A percentile compares a stretch with the other conserved stretches of the same genome.
Conservation (phyloP, 2,329 filamentous ascomycete species). For the Trichothecium roseum region DNA sequence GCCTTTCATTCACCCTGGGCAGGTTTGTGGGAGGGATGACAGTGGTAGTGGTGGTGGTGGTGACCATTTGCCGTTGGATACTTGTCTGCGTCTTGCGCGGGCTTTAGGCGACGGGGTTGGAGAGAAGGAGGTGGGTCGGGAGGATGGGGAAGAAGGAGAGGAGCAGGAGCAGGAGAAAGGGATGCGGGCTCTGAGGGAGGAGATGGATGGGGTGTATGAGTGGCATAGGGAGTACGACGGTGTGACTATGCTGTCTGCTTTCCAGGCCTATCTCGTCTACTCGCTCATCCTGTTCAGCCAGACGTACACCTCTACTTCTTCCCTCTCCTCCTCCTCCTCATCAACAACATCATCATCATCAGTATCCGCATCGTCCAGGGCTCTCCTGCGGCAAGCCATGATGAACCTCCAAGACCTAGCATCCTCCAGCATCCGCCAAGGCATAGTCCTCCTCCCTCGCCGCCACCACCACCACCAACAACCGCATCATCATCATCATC, state of each 20-base stretch:
- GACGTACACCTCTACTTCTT: too few species aligned
- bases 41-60: too few species aligned
- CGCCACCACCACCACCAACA: too few species aligned
- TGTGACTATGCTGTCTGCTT: constrained; percentile 17
- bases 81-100: constrained; percentile 29
- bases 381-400: constrained; percentile 29
- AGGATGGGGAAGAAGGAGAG: too few species aligned
- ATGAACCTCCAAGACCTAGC: constrained; percentile 41
- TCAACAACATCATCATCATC: too few species aligned
- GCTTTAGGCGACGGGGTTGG: constrained; percentile 25
- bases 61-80: too few species aligned
- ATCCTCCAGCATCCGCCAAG: constrained; percentile 23
- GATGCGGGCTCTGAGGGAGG: constrained; percentile 22
- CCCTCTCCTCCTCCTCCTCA: too few species aligned
- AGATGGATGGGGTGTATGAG: constrained; percentile 30
- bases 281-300: constrained; percentile 31
- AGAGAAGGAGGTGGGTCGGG: too few species aligned
- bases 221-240: constrained; percentile 14
- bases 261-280: constrained; percentile 45
- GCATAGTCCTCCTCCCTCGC: constrained; percentile 32
- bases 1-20: constrained; percentile 33
- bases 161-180: too few species aligned
- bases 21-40: too few species aligned
- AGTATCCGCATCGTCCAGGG: too few species aligned
- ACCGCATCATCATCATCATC: too few species aligned